Evolutionary conservation across 192 early-diverging fungal species (phyloP), one percentile per base, ranked within the genome.

Genomic region (Gaertneriomyces semiglobifer): DNA sequence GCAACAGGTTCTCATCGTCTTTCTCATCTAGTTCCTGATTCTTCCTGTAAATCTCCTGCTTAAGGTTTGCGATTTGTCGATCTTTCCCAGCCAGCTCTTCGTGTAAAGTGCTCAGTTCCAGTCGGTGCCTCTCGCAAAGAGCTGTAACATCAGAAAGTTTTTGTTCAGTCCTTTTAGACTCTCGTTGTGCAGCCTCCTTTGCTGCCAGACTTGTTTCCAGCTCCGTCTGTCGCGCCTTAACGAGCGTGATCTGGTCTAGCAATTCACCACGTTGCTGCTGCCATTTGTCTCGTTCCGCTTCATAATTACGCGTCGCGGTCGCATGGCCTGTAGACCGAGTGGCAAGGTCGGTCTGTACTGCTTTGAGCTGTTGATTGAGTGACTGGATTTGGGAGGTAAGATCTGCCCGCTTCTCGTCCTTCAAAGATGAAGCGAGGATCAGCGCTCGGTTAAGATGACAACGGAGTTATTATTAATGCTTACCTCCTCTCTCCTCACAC

Each of bases 11-110:
- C 18, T 78, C 69, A 12, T 81, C 77, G 2, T 72, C 69, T 54
- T 73, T 72, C 44, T 66, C 74, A n/a, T 72, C 71, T 42, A 80
- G 50, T 52, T 74, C 71, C 25, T 66, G 38, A n/a, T 70, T 63
- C 43, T 56, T 69, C 59, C 66, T 68, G 33, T 58, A 50, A 18
- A 79, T 14, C 44, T 72, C 69, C n/a, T 77, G 72, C 52, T 72
- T 62, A 5, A 82, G 55, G 55, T 57, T 53, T 4, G 51, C 72
- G 61, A 79, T 75, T 10, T 59, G 7, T 9, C 52, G 62, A 48
- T 74, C 77, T 20, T 60, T 60, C 40, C 43, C n/a, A 8, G 18
- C 63, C 12, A 66, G 25, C n/a, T 61, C 63, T 44, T 20, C 70
- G 9, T 67, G 60, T 38, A 71, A 44, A 53, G 58, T 70, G 46